Percentiles rank a stretch among this genome's conserved stretches.
Conservation (phyloP, 2,329 filamentous ascomycete species). For the Trichoderma lentiforme region DNA sequence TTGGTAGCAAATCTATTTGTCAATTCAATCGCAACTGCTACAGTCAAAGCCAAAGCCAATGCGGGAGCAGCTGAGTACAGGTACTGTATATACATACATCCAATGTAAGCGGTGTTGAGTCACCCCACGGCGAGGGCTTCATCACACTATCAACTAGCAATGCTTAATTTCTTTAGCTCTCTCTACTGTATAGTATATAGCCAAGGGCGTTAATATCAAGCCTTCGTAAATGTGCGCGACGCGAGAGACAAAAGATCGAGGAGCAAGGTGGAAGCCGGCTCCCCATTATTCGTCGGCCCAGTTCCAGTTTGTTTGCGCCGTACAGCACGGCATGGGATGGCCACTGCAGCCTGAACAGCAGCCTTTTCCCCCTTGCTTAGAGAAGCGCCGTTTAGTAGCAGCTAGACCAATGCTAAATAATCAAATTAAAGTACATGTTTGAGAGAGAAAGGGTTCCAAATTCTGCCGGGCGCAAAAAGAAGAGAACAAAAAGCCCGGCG, state of each 20-base stretch:
- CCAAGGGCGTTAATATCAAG: not conserved
- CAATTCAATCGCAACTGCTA: not conserved
- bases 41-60: not conserved
- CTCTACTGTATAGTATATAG: not conserved
- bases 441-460: not conserved
- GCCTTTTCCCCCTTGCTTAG: not conserved
- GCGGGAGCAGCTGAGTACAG: not conserved
- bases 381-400: not conserved
- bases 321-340: not conserved
- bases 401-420: not conserved
- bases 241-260: not conserved
- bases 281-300: not conserved
- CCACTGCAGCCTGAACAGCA: not conserved
- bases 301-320: slow-evolving; percentile 7
- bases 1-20: not conserved
- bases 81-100: not conserved
- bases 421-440: not conserved
- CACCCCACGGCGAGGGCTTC: not conserved
- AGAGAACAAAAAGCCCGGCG: not conserved
- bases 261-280: not conserved
- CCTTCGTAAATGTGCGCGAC: not conserved
- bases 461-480: not conserved
- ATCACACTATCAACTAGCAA: not conserved
- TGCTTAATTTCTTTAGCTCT: not conserved
- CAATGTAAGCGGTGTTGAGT: not conserved